Conservation (phyloP, 176 grass and related monocot genomes). For the Zizania latifolia region DNA sequence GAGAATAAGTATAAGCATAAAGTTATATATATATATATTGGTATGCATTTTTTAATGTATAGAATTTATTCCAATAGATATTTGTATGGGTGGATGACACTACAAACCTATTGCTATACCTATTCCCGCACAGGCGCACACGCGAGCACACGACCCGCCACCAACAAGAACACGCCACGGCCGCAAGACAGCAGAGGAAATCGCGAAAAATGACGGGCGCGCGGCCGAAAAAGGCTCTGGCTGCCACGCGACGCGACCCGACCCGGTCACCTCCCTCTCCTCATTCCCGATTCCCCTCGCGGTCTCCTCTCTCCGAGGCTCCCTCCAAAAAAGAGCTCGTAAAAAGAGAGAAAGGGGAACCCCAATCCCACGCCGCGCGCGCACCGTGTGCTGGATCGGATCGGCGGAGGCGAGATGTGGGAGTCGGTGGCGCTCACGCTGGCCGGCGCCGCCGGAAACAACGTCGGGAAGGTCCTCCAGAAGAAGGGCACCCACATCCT, state of each 20-base stretch:
- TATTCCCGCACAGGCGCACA: too few species aligned
- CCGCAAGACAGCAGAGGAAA: not conserved
- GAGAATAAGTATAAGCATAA: too few species aligned
- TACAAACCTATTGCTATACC: too few species aligned
- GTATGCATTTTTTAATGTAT: too few species aligned
- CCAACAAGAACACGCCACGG: not conserved
- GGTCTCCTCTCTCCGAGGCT: conserved; percentile 5
- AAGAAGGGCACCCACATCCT: conserved; percentile 97
- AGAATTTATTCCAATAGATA: too few species aligned
- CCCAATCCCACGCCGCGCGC: conserved; percentile 1
- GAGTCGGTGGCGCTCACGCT: conserved; percentile 86
- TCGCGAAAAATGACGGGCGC: not conserved
- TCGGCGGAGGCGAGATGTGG: conserved; percentile 54
- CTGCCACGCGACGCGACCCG: not conserved
- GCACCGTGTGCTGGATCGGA: conserved; percentile 10
- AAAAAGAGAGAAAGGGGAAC: not conserved
- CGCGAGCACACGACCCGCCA: not conserved
- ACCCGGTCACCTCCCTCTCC: not conserved
- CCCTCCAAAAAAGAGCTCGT: not conserved
- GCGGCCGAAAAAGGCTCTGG: conserved; percentile 19
- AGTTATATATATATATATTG: too few species aligned
- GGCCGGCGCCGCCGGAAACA: conserved; percentile 83
- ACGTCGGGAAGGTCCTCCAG: conserved; percentile 96
- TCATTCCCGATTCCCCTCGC: not conserved
- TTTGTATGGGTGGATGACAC: too few species aligned